A percentile compares a stretch with the other conserved stretches of the same genome.
Evolutionary conservation across 2,329 filamentous ascomycete genomes (phyloP).

Genomic region (Trichophaea hybrida): DNA sequence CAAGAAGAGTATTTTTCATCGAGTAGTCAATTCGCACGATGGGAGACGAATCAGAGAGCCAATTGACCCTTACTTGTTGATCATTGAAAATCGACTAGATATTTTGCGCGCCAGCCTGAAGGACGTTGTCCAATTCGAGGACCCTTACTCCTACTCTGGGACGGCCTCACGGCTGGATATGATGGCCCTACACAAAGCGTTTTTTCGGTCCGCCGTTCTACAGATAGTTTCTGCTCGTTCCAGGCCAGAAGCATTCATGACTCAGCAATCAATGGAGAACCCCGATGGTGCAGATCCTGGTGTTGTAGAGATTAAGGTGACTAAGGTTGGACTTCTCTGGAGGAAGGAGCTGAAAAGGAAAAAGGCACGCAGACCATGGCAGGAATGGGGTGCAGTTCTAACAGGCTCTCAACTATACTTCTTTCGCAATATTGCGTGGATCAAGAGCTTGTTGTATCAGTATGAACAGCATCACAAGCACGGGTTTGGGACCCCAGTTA

Average conservation of each 20-base stretch:
- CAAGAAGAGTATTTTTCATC: conserved; percentile 39
- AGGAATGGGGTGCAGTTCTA: conserved; percentile 94
- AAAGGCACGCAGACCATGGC: conserved; percentile 89
- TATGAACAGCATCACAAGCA: conserved; percentile 68
- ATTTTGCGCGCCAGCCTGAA: conserved; percentile 68
- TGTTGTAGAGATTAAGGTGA: conserved; percentile 92
- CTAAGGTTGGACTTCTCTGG: conserved; percentile 90
- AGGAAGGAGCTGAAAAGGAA: conserved; percentile 88
- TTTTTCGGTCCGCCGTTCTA: conserved; percentile 78
- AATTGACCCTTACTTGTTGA: conserved; percentile 87
- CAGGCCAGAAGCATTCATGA: conserved; percentile 87
- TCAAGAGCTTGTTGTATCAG: conserved; percentile 80
- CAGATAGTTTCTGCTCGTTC: conserved; percentile 93
- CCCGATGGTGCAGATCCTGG: conserved; percentile 77
- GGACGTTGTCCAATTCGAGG: conserved; percentile 83
- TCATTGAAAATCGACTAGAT: conserved; percentile 79
- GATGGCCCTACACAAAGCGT: conserved; percentile 68
- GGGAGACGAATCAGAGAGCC: conserved; percentile 50
- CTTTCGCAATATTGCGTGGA: conserved; percentile 85
- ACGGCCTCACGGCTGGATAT: conserved; percentile 63
- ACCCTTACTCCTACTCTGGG: conserved; percentile 78
- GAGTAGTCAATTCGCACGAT: conserved; percentile 18
- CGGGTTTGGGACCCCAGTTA: conserved; percentile 56
- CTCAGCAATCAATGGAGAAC: conserved; percentile 68
- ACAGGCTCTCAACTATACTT: conserved; percentile 96